Percentiles rank a stretch among this genome's conserved stretches.
Evolutionary conservation across 2,329 filamentous ascomycete species (phyloP).

Genomic region (Monosporascus sp.): DNA sequence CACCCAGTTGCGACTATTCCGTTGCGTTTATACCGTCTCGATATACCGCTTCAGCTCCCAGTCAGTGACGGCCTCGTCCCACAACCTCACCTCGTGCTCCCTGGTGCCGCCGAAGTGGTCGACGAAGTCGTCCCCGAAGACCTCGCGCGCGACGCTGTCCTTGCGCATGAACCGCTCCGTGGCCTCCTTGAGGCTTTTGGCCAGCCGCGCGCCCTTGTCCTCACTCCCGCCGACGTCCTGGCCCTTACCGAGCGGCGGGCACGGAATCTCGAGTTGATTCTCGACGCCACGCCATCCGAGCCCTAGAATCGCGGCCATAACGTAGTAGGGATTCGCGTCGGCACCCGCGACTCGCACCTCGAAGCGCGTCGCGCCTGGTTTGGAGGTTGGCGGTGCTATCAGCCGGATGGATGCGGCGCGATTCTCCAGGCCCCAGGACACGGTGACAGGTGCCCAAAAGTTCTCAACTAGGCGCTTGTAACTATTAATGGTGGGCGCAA

Average conservation of each 20-base stretch:
- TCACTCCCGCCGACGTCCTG: conserved; percentile 69
- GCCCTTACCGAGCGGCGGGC: conserved; percentile 79
- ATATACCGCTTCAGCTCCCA: conserved; percentile 81
- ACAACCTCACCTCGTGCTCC: conserved; percentile 83
- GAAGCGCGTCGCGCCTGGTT: conserved; percentile 80
- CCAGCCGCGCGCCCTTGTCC: conserved; percentile 72
- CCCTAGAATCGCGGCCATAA: conserved; percentile 79
- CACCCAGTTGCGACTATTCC: no score
- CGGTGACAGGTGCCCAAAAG: conserved; percentile 97
- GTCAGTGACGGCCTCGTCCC: conserved; percentile 95
- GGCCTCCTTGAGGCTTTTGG: conserved; percentile 81
- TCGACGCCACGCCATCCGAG: conserved; percentile 89
- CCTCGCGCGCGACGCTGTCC: conserved; percentile 84
- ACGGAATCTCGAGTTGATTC: conserved; percentile 79
- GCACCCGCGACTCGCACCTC: conserved; percentile 93
- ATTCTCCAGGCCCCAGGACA: conserved; percentile 95
- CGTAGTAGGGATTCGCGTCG: conserved; percentile 83
- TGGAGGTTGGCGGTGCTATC: conserved; percentile 82
- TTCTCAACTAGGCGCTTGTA: conserved; percentile 98
- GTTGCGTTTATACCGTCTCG: conserved; percentile 56
- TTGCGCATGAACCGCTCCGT: conserved; percentile 70
- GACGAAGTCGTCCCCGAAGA: conserved; percentile 92
- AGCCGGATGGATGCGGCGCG: conserved; percentile 86
- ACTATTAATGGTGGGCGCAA: conserved; percentile 93
- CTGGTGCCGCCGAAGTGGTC: conserved; percentile 91